Evolutionary conservation across 2,329 filamentous ascomycete genomes (phyloP).

Genomic region (Diplocarpon rosae): DNA sequence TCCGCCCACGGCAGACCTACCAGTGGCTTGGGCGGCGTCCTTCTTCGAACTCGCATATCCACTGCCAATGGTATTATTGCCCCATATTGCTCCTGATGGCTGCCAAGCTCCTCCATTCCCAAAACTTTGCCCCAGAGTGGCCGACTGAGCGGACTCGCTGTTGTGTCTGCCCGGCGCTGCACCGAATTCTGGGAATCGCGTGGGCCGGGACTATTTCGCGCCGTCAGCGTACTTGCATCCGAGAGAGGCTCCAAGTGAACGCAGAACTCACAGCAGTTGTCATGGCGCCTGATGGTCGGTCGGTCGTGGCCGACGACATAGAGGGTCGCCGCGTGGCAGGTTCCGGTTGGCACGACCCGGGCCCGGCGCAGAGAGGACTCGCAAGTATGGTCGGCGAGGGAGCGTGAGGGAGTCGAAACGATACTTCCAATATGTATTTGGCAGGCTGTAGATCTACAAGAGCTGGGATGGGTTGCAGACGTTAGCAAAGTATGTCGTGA

Average conservation of each 20-base stretch:
- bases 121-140: constrained; percentile 33
- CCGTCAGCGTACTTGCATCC: constrained; percentile 18
- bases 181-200: constrained; percentile 31
- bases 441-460: constrained; percentile 27
- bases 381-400: constrained; percentile 12
- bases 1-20: constrained; percentile 29
- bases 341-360: constrained; percentile 10
- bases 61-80: constrained; percentile 33
- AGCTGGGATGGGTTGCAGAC: constrained; percentile 23
- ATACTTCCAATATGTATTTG: constrained; percentile 22
- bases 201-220: constrained; percentile 21
- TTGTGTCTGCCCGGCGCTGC: constrained; percentile 23
- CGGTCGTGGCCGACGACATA: constrained; percentile 28
- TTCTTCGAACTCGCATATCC: constrained; percentile 36
- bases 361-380: constrained; percentile 10
- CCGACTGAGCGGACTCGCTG: constrained; percentile 28
- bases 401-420: constrained; percentile 17
- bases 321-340: constrained; percentile 26
- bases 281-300: constrained; percentile 28
- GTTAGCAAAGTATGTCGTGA: constrained; percentile 27
- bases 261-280: constrained; percentile 30
- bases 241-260: constrained; percentile 18
- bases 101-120: constrained; percentile 30
- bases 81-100: constrained; percentile 39
- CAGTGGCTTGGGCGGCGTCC: constrained; percentile 36